Evolutionary conservation across 2,329 filamentous ascomycete genomes (phyloP).

Genomic region (Simplicillium sp.): DNA sequence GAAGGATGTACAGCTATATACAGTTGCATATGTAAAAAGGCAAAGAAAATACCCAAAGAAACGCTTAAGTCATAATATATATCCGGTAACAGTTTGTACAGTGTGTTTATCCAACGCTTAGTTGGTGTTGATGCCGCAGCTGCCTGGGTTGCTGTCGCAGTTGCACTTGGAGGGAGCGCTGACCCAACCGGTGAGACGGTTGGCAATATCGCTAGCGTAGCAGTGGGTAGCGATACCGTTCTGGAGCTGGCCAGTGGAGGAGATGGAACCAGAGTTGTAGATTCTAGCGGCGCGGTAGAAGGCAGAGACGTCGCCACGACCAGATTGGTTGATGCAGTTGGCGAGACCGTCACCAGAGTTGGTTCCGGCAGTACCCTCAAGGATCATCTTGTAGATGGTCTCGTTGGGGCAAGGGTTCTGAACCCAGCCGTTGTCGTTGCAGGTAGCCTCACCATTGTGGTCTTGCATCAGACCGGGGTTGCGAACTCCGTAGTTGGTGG

Average conservation of each 20-base stretch:
- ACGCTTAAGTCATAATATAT: no score
- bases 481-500: slow-evolving; percentile 26
- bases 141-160: neutral
- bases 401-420: slow-evolving; percentile 14
- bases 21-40: no score
- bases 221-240: neutral
- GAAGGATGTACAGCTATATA: no score
- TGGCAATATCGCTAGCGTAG: neutral
- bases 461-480: slow-evolving; percentile 32
- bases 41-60: no score
- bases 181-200: neutral
- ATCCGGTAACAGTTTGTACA: no score
- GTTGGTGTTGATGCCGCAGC: slow-evolving; percentile 5
- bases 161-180: neutral
- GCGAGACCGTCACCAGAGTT: slow-evolving; percentile 28
- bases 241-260: slow-evolving; percentile 2
- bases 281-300: slow-evolving; percentile 35
- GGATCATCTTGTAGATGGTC: slow-evolving; percentile 18
- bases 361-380: slow-evolving; percentile 31
- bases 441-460: slow-evolving; percentile 23
- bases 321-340: slow-evolving; percentile 21
- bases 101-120: slow-evolving; percentile 7
- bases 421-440: slow-evolving; percentile 16
- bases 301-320: slow-evolving; percentile 19
- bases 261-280: slow-evolving; percentile 36